phyloP scores from a whole-genome alignment of 352 stramenopile genomes.

The Phytophthora tentaculata region DNA sequence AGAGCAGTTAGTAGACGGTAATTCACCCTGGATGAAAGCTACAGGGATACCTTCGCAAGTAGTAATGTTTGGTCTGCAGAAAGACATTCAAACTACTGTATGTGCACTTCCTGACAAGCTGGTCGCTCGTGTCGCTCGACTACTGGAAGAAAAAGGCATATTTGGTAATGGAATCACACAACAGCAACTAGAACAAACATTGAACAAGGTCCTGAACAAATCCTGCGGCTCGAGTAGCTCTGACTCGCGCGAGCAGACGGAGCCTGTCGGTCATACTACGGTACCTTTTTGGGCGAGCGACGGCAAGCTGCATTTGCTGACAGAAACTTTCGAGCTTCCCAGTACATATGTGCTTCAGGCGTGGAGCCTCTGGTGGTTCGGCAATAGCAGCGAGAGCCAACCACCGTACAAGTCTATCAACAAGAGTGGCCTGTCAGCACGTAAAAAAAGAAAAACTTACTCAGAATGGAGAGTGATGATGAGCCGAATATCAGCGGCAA shows the following conservation, averaged over 20 bases:
- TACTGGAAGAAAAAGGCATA: background rate
- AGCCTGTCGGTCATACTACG: background rate
- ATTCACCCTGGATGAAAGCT: background rate
- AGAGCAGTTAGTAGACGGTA: background rate
- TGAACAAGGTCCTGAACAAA: background rate
- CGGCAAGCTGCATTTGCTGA: background rate
- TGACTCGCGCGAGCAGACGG: background rate
- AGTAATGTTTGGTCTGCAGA: background rate
- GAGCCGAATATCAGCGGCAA: background rate
- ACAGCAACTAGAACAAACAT: background rate
- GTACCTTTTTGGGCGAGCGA: background rate
- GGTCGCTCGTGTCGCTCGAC: background rate
- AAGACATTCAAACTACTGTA: background rate
- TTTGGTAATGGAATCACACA: background rate
- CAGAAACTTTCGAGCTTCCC: background rate
- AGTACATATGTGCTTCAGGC: background rate
- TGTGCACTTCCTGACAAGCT: background rate
- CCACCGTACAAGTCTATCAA: background rate
- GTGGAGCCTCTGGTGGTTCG: background rate
- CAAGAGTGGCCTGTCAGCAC: background rate
- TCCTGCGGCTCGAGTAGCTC: background rate
- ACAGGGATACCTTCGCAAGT: background rate
- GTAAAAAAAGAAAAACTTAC: background rate
- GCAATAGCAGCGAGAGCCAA: background rate
- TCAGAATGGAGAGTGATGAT: background rate